Conservation (phyloP, 202 grass and related monocot genomes). For the Carex arenaria region DNA sequence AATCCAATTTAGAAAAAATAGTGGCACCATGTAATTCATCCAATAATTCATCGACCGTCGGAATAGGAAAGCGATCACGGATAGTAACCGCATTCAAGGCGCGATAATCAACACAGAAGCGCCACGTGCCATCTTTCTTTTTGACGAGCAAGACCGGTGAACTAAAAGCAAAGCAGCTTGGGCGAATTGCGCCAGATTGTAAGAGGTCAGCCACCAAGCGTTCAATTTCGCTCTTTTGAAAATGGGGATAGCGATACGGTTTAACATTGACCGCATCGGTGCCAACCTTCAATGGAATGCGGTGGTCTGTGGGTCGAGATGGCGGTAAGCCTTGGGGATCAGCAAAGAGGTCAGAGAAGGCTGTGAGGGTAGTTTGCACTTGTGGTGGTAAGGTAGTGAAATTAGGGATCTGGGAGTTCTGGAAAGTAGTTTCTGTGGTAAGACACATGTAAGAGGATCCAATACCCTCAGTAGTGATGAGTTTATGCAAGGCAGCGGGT, state of each 20-base stretch:
- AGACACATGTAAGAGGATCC: neutral
- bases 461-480: neutral
- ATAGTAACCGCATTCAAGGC: constrained; percentile 2
- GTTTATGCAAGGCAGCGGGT: neutral
- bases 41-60: neutral
- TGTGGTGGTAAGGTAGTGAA: neutral
- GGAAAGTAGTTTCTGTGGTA: neutral
- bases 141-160: neutral
- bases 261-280: neutral
- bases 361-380: neutral
- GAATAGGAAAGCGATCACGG: constrained; percentile 13
- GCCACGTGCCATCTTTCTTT: constrained; percentile 14
- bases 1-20: constrained; percentile 13
- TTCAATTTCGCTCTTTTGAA: constrained; percentile 12
- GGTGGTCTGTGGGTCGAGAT: neutral
- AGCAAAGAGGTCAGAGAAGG: neutral
- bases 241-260: constrained; percentile 9
- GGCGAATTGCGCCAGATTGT: neutral
- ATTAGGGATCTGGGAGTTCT: neutral
- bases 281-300: neutral
- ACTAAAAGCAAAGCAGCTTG: neutral
- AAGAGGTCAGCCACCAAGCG: neutral
- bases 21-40: constrained; percentile 8
- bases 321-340: neutral
- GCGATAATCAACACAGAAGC: neutral